Conservation (phyloP, 208 protist species). For the Trypanosoma rangeli region DNA sequence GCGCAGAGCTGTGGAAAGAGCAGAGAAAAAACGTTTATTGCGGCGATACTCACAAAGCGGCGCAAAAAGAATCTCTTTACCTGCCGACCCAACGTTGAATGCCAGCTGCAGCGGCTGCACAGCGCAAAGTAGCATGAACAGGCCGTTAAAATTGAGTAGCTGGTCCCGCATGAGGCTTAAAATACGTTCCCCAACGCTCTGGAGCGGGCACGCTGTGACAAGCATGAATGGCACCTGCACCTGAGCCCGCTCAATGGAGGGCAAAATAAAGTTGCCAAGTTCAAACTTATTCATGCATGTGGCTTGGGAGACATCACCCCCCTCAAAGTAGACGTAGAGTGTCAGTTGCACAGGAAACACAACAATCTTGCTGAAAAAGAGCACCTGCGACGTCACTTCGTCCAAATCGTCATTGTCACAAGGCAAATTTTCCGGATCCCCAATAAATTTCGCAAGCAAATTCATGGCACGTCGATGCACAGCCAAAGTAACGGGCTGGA, state of each 20-base stretch:
- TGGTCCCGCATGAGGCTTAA: conserved; percentile 13
- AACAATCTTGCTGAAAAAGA: conserved; percentile 62
- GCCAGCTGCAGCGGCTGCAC: conserved; percentile 53
- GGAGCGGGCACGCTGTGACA: conserved; percentile 21
- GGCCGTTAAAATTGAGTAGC: conserved; percentile 15
- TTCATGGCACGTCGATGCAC: conserved; percentile 29
- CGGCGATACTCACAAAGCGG: conserved; percentile 44
- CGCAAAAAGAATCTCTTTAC: conserved; percentile 42
- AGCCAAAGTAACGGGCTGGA: conserved; percentile 55
- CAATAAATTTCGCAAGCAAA: conserved; percentile 26
- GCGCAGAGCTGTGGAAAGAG: conserved; percentile 22
- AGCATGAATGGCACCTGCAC: conserved; percentile 20
- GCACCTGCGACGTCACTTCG: neutral
- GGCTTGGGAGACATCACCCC: conserved; percentile 3
- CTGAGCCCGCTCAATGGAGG: conserved; percentile 26
- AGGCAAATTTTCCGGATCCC: conserved; percentile 14
- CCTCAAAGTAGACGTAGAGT: conserved; percentile 57
- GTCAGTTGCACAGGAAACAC: conserved; percentile 51
- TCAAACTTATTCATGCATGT: conserved; percentile 23
- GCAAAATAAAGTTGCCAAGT: conserved; percentile 26
- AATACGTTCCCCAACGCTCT: conserved; percentile 10
- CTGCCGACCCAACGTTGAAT: conserved; percentile 47
- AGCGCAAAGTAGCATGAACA: conserved; percentile 43
- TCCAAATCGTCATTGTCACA: conserved; percentile 8
- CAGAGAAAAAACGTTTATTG: conserved; percentile 31